A percentile compares a stretch with the other conserved stretches of the same genome.
Conservation (phyloP, 371 early-diverging fungal species). For the Apophysomyces trapeziformis region DNA sequence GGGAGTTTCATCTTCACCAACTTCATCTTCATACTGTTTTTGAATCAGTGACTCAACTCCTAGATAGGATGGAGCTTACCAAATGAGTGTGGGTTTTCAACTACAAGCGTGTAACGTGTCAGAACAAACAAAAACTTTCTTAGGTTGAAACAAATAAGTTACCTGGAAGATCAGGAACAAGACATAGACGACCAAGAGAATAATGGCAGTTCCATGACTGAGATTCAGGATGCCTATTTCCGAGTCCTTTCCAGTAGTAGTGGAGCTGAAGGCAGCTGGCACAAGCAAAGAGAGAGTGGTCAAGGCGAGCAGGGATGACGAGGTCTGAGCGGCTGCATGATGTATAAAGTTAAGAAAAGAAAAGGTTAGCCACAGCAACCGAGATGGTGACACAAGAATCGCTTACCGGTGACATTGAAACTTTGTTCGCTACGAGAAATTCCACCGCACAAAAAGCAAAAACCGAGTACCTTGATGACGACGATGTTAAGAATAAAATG, state of each 20-base stretch:
- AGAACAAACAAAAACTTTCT: conserved; percentile 25
- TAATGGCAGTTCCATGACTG: conserved; percentile 74
- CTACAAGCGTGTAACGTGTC: conserved; percentile 15
- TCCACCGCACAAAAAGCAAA: conserved; percentile 81
- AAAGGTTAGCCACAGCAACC: conserved; percentile 59
- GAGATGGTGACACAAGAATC: conserved; percentile 9
- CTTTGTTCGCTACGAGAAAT: conserved; percentile 62
- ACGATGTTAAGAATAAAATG: neutral
- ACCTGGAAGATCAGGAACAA: conserved; percentile 79
- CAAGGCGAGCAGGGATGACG: conserved; percentile 76
- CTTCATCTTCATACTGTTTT: conserved; percentile 44
- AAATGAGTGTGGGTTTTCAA: conserved; percentile 73
- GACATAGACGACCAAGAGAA: conserved; percentile 75
- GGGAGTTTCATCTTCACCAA: conserved; percentile 53
- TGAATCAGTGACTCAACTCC: neutral
- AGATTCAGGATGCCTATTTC: conserved; percentile 58
- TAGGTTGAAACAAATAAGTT: conserved; percentile 7
- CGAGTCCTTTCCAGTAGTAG: conserved; percentile 36
- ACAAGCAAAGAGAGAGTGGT: conserved; percentile 77
- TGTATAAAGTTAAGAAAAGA: conserved; percentile 40
- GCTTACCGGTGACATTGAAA: conserved; percentile 66
- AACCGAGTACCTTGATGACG: conserved; percentile 54
- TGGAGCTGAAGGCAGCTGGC: conserved; percentile 78
- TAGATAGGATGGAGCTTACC: conserved; percentile 34
- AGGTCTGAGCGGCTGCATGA: conserved; percentile 70